These are phyloP conservation scores for Taphrina betulina DNA, from an alignment of 1,139 yeast species.

Conservation along the genomic window DNA sequence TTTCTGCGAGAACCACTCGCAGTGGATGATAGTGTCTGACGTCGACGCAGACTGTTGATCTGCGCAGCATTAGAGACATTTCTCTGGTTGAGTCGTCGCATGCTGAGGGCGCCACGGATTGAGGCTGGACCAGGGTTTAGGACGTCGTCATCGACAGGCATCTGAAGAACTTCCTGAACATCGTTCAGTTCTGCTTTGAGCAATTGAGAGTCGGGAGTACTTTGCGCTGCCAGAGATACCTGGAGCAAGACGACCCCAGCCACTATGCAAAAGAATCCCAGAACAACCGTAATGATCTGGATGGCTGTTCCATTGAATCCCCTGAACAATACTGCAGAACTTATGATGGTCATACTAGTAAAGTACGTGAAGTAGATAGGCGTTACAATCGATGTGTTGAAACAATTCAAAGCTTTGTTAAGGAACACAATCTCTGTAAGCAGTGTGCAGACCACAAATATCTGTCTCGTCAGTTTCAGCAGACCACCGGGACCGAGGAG, in stretches of 20 bases:
- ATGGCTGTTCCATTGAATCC: conserved; percentile 36
- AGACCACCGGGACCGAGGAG: too few relatives aligned
- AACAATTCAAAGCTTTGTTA: conserved; percentile 37
- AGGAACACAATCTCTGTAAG: conserved; percentile 35
- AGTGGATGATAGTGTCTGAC: conserved; percentile 6
- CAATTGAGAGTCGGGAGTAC: conserved; percentile 30
- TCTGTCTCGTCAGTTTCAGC: too few relatives aligned
- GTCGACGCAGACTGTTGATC: conserved; percentile 3
- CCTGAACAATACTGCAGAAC: conserved; percentile 36
- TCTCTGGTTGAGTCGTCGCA: conserved; percentile 19
- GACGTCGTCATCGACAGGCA: conserved; percentile 18
- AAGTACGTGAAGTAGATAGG: conserved; percentile 36
- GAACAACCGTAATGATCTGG: conserved; percentile 32
- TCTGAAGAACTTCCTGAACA: conserved; percentile 26
- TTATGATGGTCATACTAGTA: conserved; percentile 35
- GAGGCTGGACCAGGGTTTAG: conserved; percentile 29
- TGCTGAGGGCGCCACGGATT: conserved; percentile 29
- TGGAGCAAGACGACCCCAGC: conserved; percentile 36
- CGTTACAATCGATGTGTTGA: conserved; percentile 37
- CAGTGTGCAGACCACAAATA: conserved; percentile 35
- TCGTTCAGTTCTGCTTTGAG: conserved; percentile 32
- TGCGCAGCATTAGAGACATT: conserved; percentile 17
- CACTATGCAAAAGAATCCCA: conserved; percentile 35
- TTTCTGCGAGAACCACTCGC: neutral
- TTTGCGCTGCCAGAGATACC: conserved; percentile 33